A percentile compares a stretch with the other conserved stretches of the same genome.
phyloP scores from a whole-genome alignment of 257 asterid genomes.

The Schizonepeta tenuifolia region DNA sequence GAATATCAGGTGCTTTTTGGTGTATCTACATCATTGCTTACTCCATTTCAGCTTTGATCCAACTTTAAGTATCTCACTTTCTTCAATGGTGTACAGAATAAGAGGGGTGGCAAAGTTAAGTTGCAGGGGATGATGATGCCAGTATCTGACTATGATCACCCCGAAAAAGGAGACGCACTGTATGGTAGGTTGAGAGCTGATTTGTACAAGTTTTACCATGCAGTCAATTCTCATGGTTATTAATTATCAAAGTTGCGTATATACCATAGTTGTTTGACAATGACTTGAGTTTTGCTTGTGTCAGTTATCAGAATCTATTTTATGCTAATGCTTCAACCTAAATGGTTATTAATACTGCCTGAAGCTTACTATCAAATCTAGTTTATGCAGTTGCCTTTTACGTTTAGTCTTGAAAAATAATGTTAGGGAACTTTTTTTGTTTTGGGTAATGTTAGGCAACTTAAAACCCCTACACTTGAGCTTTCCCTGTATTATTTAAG shows the following conservation, averaged over 20 bases:
- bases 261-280: background rate
- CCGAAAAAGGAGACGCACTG: slow-evolving; percentile 34
- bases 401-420: background rate
- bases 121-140: slow-evolving; percentile 29
- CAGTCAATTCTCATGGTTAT: background rate
- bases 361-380: background rate
- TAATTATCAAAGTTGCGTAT: background rate
- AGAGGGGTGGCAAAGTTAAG: slow-evolving; percentile 35
- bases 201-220: background rate
- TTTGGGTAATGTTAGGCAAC: too few relatives aligned
- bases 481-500: background rate
- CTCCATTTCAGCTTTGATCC: slow-evolving; percentile 10
- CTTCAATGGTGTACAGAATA: slow-evolving; percentile 27
- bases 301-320: background rate
- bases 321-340: slow-evolving; percentile 18
- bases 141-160: slow-evolving; percentile 31
- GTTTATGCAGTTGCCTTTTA: too few relatives aligned
- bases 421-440: too few relatives aligned
- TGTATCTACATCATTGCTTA: background rate
- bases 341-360: background rate
- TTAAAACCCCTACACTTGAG: background rate
- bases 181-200: slow-evolving; percentile 22
- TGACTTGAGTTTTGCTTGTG: slow-evolving; percentile 1
- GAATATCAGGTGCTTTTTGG: slow-evolving; percentile 55
- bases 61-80: slow-evolving; percentile 4